A percentile compares a stretch with the other conserved stretches of the same genome.
phyloP scores from a whole-genome alignment of 1,284 basidiomycete species.

The Leucoagaricus sp. region DNA sequence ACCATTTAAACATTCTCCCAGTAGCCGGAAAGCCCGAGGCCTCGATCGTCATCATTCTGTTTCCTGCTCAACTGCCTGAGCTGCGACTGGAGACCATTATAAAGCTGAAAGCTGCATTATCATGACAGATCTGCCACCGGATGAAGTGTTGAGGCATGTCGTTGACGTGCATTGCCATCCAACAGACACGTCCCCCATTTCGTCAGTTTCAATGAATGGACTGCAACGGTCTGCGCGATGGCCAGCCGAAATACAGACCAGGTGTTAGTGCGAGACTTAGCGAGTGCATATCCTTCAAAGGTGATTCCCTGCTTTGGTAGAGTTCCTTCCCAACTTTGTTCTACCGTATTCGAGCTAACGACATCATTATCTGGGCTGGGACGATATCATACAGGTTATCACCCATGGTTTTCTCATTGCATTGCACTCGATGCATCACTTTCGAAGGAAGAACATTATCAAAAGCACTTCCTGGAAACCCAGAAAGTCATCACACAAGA shows the following conservation, averaged over 20 bases:
- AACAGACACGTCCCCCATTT: constrained; percentile 57
- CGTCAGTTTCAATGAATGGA: constrained; percentile 44
- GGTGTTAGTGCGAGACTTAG: constrained; percentile 59
- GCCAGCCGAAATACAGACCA: constrained; percentile 67
- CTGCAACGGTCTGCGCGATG: constrained; percentile 76
- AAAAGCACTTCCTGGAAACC: constrained; percentile 50
- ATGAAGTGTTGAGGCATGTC: constrained; percentile 31
- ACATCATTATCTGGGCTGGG: neutral
- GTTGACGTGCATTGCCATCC: constrained; percentile 84
- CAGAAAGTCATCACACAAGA: constrained; percentile 24
- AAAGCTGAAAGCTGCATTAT: too few species aligned
- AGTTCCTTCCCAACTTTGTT: neutral
- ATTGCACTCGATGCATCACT: constrained; percentile 48
- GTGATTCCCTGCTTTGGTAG: constrained; percentile 77
- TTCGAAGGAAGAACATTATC: constrained; percentile 70
- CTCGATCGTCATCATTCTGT: too few species aligned
- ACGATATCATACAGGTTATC: constrained; percentile 58
- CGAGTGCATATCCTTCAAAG: constrained; percentile 56
- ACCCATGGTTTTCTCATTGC: constrained; percentile 82
- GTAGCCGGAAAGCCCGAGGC: too few species aligned
- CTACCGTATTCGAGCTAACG: neutral
- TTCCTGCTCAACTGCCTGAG: too few species aligned
- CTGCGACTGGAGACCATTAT: too few species aligned
- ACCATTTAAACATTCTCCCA: too few species aligned
- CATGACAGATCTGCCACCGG: constrained; percentile 25